Base-by-base conservation (phyloP, 768 basidiomycete species). In the Pholiota microspora region DNA sequence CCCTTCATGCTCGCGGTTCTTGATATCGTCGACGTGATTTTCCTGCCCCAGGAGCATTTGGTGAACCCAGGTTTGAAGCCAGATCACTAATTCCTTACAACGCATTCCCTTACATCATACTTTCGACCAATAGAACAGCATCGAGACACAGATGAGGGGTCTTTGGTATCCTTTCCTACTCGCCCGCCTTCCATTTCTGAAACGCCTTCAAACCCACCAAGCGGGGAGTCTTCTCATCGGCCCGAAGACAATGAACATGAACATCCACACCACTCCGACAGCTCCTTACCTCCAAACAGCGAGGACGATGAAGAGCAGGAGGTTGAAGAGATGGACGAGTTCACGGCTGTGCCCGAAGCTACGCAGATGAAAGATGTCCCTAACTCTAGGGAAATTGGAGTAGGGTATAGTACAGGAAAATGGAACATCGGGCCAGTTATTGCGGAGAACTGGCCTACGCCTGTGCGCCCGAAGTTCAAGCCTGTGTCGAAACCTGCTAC, bases 21-120 rank as follows among this genome's bases (percentile, higher is more conserved):
- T 55, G 70, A 70, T 42, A 67, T 71, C 49, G 57, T 73, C 13
- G 58, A 45, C 4, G 61, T 72, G 3, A 40, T 53, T 5, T 27
- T 63, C 12, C 45, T 44, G 2, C 36, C 27, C 24, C 4, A 35
- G 45, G 6, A 31, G 38, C 54, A 2, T 3, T 46, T 31, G 51
- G 31, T 7, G 18, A 15, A 16, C 23, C 45, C 29, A 46, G 31
- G 44, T 45, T 12, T 16, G 35, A 2, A 23, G 35, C n/a, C 16
- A 28, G 7, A 23, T 42, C 21, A 16, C 4, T 52, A 6, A 8
- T 28, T 29, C 7, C 3, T 23, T 34, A 7, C 9, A 23, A 23
- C 18, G 38, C 3, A 5, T 38, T 2, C 10, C 8, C 36, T 38
- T 38, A n/a, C 36, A n/a, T 3, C 34, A 2, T 35, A n/a, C 10